Evolutionary conservation across 2,329 filamentous ascomycete genomes (phyloP).

Genomic region (Colletotrichum camelliae): DNA sequence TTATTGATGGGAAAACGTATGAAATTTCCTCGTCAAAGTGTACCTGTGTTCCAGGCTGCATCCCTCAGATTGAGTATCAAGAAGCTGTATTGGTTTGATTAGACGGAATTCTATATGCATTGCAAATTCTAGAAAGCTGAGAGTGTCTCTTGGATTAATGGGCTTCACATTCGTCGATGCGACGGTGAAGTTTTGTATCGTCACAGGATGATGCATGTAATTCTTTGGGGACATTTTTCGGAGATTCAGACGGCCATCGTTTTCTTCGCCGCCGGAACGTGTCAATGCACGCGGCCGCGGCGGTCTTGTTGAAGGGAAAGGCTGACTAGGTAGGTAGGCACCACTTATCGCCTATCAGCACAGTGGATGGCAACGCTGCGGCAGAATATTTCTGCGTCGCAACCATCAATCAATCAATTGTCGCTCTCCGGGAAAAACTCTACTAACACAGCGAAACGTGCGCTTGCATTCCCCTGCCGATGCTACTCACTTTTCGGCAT

Average conservation of each 20-base stretch:
- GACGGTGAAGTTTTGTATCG: fast-evolving
- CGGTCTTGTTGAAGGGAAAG: background rate
- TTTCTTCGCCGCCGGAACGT: background rate
- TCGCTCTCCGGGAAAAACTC: background rate
- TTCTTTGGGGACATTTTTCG: no score
- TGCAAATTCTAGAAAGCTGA: no score
- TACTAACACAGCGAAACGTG: background rate
- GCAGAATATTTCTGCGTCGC: background rate
- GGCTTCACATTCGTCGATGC: background rate
- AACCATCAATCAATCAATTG: background rate
- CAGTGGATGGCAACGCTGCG: background rate
- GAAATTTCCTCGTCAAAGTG: no score
- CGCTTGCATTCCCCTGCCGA: background rate
- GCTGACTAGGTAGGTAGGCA: no score
- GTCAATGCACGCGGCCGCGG: background rate
- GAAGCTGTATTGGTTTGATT: background rate
- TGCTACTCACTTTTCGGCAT: background rate
- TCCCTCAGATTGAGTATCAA: background rate
- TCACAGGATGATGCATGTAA: no score
- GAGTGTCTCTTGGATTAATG: background rate
- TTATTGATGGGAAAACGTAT: no score
- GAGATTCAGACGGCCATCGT: no score
- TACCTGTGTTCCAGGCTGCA: background rate
- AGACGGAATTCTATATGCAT: no score
- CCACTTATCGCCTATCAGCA: background rate